phyloP scores from a whole-genome alignment of 2,329 filamentous ascomycete genomes.

The Zasmidium angulare region DNA sequence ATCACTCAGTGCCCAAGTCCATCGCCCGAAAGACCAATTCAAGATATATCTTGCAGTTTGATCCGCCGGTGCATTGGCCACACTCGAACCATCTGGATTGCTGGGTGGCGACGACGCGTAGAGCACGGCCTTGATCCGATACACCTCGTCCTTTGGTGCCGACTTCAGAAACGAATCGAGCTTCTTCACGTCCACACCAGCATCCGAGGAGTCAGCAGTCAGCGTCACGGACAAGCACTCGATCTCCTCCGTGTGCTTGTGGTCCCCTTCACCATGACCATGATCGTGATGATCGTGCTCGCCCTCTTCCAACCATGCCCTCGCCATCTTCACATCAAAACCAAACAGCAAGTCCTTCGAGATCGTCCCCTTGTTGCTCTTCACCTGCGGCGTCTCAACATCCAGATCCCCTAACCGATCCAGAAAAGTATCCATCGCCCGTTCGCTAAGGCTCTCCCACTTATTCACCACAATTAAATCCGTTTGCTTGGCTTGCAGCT shows the following conservation, averaged over 20 bases:
- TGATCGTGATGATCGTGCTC: slow-evolving; percentile 44
- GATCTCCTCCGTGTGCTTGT: slow-evolving; percentile 76
- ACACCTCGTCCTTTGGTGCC: slow-evolving; percentile 89
- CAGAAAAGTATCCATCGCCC: slow-evolving; percentile 72
- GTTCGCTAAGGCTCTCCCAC: slow-evolving; percentile 76
- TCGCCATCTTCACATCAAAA: slow-evolving; percentile 76
- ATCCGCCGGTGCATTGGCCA: slow-evolving; percentile 35
- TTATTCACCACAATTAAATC: slow-evolving; percentile 92
- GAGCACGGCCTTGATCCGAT: slow-evolving; percentile 81
- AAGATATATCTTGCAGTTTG: slow-evolving; percentile 71
- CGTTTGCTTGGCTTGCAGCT: slow-evolving; percentile 84
- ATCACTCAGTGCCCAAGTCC: slow-evolving; percentile 66
- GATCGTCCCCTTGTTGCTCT: slow-evolving; percentile 78
- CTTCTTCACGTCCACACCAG: slow-evolving; percentile 58
- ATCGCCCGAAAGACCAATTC: slow-evolving; percentile 97
- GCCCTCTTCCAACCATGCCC: slow-evolving; percentile 39
- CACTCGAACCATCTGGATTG: slow-evolving; percentile 37
- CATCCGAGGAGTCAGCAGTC: slow-evolving; percentile 34
- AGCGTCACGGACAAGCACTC: slow-evolving; percentile 86
- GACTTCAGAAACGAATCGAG: slow-evolving; percentile 66
- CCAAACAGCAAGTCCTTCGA: slow-evolving; percentile 80
- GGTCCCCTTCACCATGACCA: slow-evolving; percentile 40
- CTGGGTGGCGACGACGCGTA: slow-evolving; percentile 46
- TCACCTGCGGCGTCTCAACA: slow-evolving; percentile 73
- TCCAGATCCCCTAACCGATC: slow-evolving; percentile 80